Conservation (phyloP, 257 asterid species). For the Sherardia arvensis region DNA sequence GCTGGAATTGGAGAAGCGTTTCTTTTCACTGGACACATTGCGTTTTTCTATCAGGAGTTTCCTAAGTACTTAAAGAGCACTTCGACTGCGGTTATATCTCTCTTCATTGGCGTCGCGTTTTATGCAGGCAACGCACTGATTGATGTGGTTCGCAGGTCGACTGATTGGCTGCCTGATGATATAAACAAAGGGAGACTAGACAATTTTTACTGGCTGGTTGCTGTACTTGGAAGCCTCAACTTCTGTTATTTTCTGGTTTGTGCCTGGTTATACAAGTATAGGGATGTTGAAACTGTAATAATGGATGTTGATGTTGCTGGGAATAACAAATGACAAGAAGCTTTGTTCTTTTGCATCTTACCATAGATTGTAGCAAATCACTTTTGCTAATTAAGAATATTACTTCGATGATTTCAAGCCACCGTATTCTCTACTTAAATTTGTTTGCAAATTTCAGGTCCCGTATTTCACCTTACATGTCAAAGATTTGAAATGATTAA, state of each 20-base stretch:
- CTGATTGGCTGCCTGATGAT: conserved; percentile 14
- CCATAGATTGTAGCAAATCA: too few species aligned
- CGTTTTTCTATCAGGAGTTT: conserved; percentile 50
- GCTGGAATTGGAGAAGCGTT: conserved; percentile 57
- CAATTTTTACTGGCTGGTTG: conserved; percentile 8
- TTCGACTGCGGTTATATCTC: conserved; percentile 47
- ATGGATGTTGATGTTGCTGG: background rate
- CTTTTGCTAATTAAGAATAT: too few species aligned
- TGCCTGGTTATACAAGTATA: conserved; percentile 11
- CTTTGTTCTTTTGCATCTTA: too few species aligned
- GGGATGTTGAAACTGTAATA: background rate
- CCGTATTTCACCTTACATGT: too few species aligned
- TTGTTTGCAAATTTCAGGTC: too few species aligned
- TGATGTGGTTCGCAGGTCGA: background rate
- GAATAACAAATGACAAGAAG: too few species aligned
- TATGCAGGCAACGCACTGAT: conserved; percentile 6
- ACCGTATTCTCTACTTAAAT: too few species aligned
- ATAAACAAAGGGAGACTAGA: conserved; percentile 11
- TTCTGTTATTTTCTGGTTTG: conserved; percentile 10
- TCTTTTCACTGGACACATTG: conserved; percentile 49
- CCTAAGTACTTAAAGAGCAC: conserved; percentile 40
- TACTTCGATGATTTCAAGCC: too few species aligned
- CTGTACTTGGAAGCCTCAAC: background rate
- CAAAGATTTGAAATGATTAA: too few species aligned
- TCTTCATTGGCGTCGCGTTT: conserved; percentile 29